These are phyloP conservation scores for Fusarium paranaense DNA, from an alignment of 2,329 filamentous ascomycete species.

Conservation along the genomic window DNA sequence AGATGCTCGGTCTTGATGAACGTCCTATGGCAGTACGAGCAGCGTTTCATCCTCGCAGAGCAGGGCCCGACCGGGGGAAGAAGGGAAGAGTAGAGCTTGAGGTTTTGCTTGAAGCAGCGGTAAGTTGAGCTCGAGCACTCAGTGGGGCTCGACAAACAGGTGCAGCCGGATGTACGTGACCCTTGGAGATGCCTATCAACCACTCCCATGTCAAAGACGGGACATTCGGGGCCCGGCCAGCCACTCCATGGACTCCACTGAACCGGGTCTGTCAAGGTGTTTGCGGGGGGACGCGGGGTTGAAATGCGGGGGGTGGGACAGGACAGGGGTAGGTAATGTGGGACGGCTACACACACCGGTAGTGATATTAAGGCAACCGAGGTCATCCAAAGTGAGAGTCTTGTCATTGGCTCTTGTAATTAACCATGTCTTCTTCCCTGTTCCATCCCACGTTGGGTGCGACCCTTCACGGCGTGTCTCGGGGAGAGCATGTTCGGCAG, in stretches of 20 bases:
- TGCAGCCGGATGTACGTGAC: not conserved
- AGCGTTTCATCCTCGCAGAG: not conserved
- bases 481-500: not conserved
- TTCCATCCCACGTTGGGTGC: not conserved
- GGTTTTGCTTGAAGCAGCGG: not conserved
- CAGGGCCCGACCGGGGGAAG: not conserved
- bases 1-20: constrained; percentile 21
- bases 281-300: not conserved
- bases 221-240: not conserved
- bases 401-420: not conserved
- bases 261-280: not conserved
- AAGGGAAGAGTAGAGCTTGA: not conserved
- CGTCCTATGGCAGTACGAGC: constrained; percentile 12
- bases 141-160: not conserved
- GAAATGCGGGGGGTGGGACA: not conserved
- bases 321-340: not conserved
- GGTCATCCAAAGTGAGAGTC: not conserved
- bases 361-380: not conserved
- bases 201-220: not conserved
- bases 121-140: not conserved
- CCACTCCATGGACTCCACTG: not conserved
- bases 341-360: not conserved
- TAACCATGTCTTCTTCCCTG: not conserved
- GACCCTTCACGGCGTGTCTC: not conserved
- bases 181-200: not conserved